Base-by-base conservation (phyloP, 2,329 filamentous ascomycete species). In the Lachnellula occidentalis region DNA sequence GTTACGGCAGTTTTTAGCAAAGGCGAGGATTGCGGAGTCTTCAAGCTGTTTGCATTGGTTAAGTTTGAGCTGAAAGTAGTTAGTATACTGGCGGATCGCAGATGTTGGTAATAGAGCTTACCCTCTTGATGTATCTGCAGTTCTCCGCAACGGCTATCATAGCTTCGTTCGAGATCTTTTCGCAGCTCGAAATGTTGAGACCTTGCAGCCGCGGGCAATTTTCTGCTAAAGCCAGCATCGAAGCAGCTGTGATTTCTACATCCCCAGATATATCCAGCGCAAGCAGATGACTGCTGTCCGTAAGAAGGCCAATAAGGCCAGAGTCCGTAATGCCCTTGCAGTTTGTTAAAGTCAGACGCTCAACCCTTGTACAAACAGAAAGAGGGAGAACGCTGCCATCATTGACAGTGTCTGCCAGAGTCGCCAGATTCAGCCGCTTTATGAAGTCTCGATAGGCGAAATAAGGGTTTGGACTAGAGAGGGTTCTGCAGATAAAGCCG, bases 401-500 rank as follows among this genome's bases (percentile, higher is more conserved):
- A 74, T 86, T 96, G 72, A 97, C 77, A 45, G 74, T 80, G 22
- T 82, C 79, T 34, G 85, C 84, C 54, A 99, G 76, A 14, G 85
- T 83, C 2, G 92, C 92, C 48, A 99, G 76, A 67, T 99, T 99
- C 27, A 99, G 78, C 49, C 94, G 83, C 74, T 92, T 92, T 73
- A 99, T 88, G 64, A 97, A 88, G 60, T 92, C 87, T 61, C 86
- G 82, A 71, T 99, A 99, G 62, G 85, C 81, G 70, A 96, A 99
- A 72, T 88, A 92, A 62, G 89, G 87, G n/a, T 85, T 74, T 34
- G 81, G 74, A 27, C 85, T 78, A 45, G 82, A 80, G 36, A 96
- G 82, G 1, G 92, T 92, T 55, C 80, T 78, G 67, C 91, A 92
- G 62, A 99, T 94, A 61, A 77, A 86, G 65, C 84, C 78, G 65